Base-by-base conservation (phyloP, 176 grass and related monocot species). In the Thinopyrum elongatum region DNA sequence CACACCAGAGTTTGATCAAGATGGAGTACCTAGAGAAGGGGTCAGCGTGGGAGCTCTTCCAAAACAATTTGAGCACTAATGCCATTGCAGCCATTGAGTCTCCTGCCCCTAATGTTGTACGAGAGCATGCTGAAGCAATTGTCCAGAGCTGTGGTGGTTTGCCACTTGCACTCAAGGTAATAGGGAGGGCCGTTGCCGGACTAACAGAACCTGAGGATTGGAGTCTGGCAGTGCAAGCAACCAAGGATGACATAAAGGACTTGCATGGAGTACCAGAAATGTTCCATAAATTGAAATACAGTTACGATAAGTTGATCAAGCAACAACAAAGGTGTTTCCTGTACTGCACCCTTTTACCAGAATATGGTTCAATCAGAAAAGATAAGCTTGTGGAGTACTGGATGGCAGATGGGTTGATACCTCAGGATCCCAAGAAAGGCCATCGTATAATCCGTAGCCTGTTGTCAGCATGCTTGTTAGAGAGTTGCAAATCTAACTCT, bases 301-400 rank as follows among this genome's bases (percentile, higher is more conserved):
- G 90, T 53, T 94, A 90, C 5, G 89, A 94, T 8, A 92, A 66
- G 35, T 80, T 94, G 30, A 30, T 36, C 44, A 1, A 19, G 31
- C 51, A 3, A 5, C 38, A 81, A 15, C 64, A 83, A 81, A n/a
- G 85, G 13, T 89, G 87, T 72, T 92, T 94, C 87, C 64, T 89
- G 30, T 92, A 94, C 46, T 94, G 90, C 28, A 94, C 71, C 34
- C 79, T 92, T 35, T 94, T 91, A 58, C 90, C 92, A 15, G 77
- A 85, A 46, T 83, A 94, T 29, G 82, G 81, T 36, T 86, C 77
- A 74, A 92, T 94, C 61, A 92, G 21, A 33, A 89, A 80, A 74
- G 84, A 92, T 19, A 85, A 82, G 41, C 90, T 92, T 61, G 82
- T 86, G 57, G 87, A 92, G 23, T 94, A 92, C 23, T 94, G 89